A percentile compares a stretch with the other conserved stretches of the same genome.
phyloP scores from a whole-genome alignment of 768 basidiomycete species.

The Naganishia randhawae region DNA sequence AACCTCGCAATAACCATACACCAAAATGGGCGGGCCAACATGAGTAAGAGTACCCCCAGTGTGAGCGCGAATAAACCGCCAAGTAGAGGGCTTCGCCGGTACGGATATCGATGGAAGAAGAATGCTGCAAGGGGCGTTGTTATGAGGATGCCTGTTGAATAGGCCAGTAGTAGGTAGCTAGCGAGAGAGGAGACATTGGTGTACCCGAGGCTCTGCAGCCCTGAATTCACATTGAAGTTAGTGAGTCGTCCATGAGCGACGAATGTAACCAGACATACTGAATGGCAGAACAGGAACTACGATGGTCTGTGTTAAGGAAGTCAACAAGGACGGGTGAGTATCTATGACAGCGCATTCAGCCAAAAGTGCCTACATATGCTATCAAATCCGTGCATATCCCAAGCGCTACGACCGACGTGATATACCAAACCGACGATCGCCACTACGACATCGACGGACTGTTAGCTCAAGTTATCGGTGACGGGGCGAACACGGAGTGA shows the following conservation, averaged over 20 bases:
- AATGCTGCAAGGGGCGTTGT: slow-evolving; percentile 37
- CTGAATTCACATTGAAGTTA: neutral
- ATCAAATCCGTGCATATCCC: slow-evolving; percentile 37
- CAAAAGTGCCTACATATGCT: slow-evolving; percentile 35
- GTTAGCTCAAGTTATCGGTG: neutral
- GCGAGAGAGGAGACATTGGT: slow-evolving; percentile 37
- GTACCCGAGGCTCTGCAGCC: slow-evolving; percentile 32
- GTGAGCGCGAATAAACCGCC: slow-evolving; percentile 35
- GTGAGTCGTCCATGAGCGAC: neutral
- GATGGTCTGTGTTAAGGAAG: slow-evolving; percentile 31
- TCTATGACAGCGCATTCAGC: neutral
- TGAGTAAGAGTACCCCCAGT: slow-evolving; percentile 37
- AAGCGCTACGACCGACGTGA: slow-evolving; percentile 32
- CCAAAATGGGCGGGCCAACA: slow-evolving; percentile 39
- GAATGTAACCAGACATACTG: slow-evolving; percentile 17
- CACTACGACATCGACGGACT: neutral
- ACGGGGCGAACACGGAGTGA: neutral
- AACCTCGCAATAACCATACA: slow-evolving; percentile 39
- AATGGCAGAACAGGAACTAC: slow-evolving; percentile 45
- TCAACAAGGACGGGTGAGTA: neutral
- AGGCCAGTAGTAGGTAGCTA: slow-evolving; percentile 40
- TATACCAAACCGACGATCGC: slow-evolving; percentile 12
- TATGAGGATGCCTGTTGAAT: slow-evolving; percentile 40
- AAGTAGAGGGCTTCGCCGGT: slow-evolving; percentile 36
- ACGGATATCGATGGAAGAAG: slow-evolving; percentile 37